Evolutionary conservation across 2,329 filamentous ascomycete species (phyloP).

Genomic region (Ceratocystis colombiana): DNA sequence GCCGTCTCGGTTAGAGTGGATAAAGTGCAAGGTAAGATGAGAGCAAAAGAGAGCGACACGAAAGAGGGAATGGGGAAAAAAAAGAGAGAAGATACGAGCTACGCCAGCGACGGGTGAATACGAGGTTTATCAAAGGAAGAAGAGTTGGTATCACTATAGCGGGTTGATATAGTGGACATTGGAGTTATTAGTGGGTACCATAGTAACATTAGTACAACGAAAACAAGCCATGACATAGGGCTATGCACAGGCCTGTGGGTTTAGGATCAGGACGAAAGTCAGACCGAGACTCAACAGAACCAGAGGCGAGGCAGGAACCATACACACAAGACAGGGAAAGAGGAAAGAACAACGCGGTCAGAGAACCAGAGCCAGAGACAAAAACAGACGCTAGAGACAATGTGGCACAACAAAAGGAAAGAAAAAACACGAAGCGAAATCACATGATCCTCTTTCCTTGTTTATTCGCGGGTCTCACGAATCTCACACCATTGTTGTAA

Average conservation of each 20-base stretch:
- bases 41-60: too few relatives aligned
- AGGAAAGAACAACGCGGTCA: background rate
- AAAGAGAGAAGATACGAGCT: constrained; percentile 5
- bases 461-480: background rate
- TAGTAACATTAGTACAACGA: background rate
- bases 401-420: background rate
- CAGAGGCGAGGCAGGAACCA: background rate
- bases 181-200: background rate
- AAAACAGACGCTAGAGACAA: too few relatives aligned
- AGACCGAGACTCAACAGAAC: background rate
- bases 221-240: background rate
- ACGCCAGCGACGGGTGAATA: background rate
- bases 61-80: background rate
- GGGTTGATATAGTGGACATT: background rate
- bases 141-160: background rate
- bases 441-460: background rate
- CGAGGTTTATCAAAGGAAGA: background rate
- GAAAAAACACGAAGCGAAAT: background rate
- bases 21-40: too few relatives aligned
- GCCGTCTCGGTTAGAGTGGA: too few relatives aligned
- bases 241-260: background rate
- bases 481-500: background rate
- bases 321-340: background rate
- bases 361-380: background rate
- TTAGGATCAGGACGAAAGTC: background rate